Percentiles rank a stretch among this genome's conserved stretches.
Conservation (phyloP, 1,139 yeast genomes). For the Chernovozyma sophiae-reginae region DNA sequence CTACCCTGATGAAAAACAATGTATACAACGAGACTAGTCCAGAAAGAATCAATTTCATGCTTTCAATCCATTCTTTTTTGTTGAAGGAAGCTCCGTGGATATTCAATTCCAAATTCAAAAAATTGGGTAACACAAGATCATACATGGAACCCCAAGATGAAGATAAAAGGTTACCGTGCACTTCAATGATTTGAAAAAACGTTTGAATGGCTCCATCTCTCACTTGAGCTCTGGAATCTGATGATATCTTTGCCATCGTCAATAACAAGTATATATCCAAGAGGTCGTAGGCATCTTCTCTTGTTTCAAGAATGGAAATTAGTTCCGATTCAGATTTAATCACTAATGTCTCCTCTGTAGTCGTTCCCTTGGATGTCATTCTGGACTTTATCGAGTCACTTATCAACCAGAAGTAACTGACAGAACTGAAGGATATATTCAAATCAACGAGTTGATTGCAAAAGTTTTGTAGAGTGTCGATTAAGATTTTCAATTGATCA, state of each 20-base stretch:
- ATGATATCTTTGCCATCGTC: conserved; percentile 57
- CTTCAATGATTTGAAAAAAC: conserved; percentile 76
- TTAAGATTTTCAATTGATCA: conserved; percentile 54
- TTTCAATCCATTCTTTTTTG: conserved; percentile 49
- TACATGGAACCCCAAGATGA: conserved; percentile 57
- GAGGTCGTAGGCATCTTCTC: conserved; percentile 20
- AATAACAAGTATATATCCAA: conserved; percentile 66
- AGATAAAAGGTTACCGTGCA: conserved; percentile 56
- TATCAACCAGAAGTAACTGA: conserved; percentile 87
- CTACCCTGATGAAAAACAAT: conserved; percentile 36
- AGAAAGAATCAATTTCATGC: conserved; percentile 52
- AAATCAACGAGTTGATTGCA: conserved; percentile 67
- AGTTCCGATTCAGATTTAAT: conserved; percentile 7
- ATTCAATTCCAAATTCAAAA: conserved; percentile 19
- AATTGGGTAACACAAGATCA: conserved; percentile 41
- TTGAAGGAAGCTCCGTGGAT: conserved; percentile 10
- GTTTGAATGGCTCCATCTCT: conserved; percentile 88
- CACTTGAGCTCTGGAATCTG: conserved; percentile 71
- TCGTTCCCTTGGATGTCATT: conserved; percentile 18
- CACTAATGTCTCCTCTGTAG: conserved; percentile 10
- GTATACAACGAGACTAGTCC: conserved; percentile 54
- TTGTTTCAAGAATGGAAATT: conserved; percentile 10
- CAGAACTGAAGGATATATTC: conserved; percentile 85
- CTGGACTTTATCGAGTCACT: conserved; percentile 63
- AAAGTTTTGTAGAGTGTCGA: conserved; percentile 70